Evolutionary conservation across 352 stramenopile genomes (phyloP).

Genomic region (Globisporangium carolinianum): DNA sequence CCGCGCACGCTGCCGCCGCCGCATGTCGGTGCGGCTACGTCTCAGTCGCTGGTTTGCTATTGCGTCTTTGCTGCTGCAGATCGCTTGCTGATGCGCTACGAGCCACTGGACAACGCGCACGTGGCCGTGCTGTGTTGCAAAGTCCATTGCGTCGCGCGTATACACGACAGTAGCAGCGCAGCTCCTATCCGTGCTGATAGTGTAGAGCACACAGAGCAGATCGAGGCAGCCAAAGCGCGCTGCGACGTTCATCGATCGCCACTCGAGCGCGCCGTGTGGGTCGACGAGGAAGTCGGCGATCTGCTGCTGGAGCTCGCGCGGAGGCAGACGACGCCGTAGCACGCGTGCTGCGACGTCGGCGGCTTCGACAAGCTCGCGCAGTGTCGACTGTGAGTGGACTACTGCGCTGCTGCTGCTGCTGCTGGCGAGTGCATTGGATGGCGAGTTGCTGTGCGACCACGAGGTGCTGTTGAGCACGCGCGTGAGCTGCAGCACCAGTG

Average conservation of each 20-base stretch:
- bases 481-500: not conserved
- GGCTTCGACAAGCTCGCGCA: not conserved
- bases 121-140: slow-evolving; percentile 2
- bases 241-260: slow-evolving; percentile 2
- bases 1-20: too few relatives aligned
- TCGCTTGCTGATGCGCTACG: too few relatives aligned
- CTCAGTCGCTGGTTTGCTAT: too few relatives aligned
- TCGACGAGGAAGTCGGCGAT: slow-evolving; percentile 1
- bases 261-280: slow-evolving; percentile 2
- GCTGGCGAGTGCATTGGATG: too few relatives aligned
- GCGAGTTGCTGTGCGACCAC: too few relatives aligned
- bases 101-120: not conserved
- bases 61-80: too few relatives aligned
- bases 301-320: not conserved
- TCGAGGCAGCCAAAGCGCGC: slow-evolving; percentile 2
- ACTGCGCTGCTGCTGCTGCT: not conserved
- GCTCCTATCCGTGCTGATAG: not conserved
- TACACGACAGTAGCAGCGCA: not conserved
- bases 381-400: not conserved
- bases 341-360: not conserved
- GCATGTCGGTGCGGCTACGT: too few relatives aligned
- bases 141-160: slow-evolving; percentile 2
- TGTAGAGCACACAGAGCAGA: slow-evolving; percentile 2
- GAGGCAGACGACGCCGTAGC: not conserved
- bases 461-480: not conserved